A percentile compares a stretch with the other conserved stretches of the same genome.
Conservation (phyloP, 2,329 filamentous ascomycete species). For the Elsinoe batatas region DNA sequence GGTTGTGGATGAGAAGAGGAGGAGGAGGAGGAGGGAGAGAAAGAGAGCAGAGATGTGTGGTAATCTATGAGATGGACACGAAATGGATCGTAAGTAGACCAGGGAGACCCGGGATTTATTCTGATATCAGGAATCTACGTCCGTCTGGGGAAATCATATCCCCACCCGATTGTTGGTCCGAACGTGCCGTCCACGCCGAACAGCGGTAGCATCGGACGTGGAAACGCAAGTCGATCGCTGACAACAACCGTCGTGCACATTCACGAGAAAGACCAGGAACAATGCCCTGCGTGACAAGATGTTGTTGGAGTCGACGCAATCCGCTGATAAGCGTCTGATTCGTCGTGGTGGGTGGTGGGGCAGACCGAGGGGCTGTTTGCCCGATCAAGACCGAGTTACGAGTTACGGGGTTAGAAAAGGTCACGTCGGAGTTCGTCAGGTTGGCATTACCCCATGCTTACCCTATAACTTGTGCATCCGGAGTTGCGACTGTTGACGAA, state of each 20-base stretch:
- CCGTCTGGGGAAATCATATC: constrained; percentile 2
- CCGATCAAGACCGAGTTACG: not conserved
- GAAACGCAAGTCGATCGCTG: not conserved
- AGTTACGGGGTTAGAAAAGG: not conserved
- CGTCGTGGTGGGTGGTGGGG: not conserved
- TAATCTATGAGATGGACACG: not conserved
- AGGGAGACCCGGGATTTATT: not conserved
- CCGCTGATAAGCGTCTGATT: constrained; percentile 5
- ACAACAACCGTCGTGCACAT: not conserved
- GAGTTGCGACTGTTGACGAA: not conserved
- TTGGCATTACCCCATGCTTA: constrained; percentile 12
- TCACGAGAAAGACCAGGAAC: not conserved
- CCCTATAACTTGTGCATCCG: constrained; percentile 1
- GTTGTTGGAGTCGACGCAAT: not conserved
- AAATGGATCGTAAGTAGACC: no score
- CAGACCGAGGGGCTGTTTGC: not conserved
- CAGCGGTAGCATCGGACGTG: not conserved
- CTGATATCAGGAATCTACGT: constrained; percentile 6
- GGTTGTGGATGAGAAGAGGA: not conserved
- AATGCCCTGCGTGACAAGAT: not conserved
- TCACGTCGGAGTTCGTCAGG: not conserved
- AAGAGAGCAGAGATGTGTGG: not conserved
- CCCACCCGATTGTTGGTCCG: not conserved
- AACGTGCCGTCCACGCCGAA: not conserved
- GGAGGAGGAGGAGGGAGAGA: not conserved